Base-by-base conservation (phyloP, 257 asterid species). In the Linderniella brevidens region DNA sequence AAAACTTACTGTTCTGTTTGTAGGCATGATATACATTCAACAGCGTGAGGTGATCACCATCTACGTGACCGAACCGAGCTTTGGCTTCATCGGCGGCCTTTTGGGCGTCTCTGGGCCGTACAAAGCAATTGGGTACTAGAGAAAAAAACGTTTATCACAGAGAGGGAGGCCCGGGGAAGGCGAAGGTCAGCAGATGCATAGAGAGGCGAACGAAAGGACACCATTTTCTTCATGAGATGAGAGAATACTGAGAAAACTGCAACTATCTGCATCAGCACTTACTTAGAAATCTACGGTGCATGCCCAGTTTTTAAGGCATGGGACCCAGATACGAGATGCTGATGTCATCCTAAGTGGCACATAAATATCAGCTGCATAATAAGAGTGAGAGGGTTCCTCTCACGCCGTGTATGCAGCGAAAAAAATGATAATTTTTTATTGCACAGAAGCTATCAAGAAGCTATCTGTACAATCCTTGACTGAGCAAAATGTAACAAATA, bases 61-160 rank as follows among this genome's bases (percentile, higher is more conserved):
- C 92, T 46, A 77, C 73, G 79, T 90, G 96, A 38, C 93, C 85
- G 55, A 90, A 90, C 56, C 96, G 83, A 67, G 92, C 93, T 73
- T 82, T 90, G n/a, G 99, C 99, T 75, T 90, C 96, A 59, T 90
- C 99, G 3, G 96, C 96, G 71, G 96, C 99, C 60, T 82, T 86
- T 68, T 86, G 94, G 46, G 93, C 93, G 64, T 82, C 99, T 67
- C 93, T 85, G 75, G 96, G 99, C 93, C 96, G 92, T 82, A 90
- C 64, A 79, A 90, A 90, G 96, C 96, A 90, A 74, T 90, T 90
- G 79, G 96, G 99, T 82, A 86, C 99, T 90, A 85, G 75, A 85
- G 92, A 88, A 85, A 84, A 78, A 88, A 88, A 64, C 76, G 77
- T 80, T 78, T 65, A 88, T 84, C 94, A 88, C 98, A 88, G 98